Base-by-base conservation (phyloP, 2,329 filamentous ascomycete species). In the Aspergillus novoparasiticus region DNA sequence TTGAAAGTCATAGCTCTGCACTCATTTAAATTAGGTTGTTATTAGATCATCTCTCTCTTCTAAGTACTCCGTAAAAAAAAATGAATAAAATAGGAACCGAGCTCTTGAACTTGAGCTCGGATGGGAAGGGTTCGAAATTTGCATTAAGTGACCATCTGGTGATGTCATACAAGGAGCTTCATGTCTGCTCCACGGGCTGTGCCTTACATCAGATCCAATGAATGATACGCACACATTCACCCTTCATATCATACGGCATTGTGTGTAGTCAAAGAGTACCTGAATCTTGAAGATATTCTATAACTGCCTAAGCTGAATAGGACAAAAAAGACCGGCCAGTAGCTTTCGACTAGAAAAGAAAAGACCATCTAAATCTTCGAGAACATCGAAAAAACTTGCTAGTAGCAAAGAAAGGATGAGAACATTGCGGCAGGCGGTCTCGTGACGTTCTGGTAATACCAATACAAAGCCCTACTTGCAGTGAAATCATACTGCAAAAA, bases 391-490 rank as follows among this genome's bases (percentile, higher is more conserved):
- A 51, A 51, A 51, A 32, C 19, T 21, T 51, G 19, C 28, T 30
- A 34, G 28, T 30, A 34, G 28, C 48, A 51, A 32, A 51, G n/a
- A 32, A n/a, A 12, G 21, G n/a, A n/a, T n/a, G 14, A 32, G 19
- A 34, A 10, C 28, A 51, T 51, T 51, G 48, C 48, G 51, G 51
- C 32, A 55, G 21, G 51, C 51, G 51, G 51, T 55, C 51, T 55
- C 51, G 51, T 55, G 51, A 55, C 53, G 58, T 45, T 19, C 57
- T n/a, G 54, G 63, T 65, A 67, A 58, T 56, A 26, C 32, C 48
- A 62, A 59, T 63, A 67, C 65, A 28, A 59, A 68, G 63, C 66
- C 66, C 66, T 68, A 58, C 59, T 56, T 32, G 57, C 39, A 34
- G 39, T 53, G 32, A 55, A 55, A 55, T 55, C 32, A 39, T 55